Percentiles rank a stretch among this genome's conserved stretches.
These are phyloP conservation scores for Naganishia kalamii DNA, from an alignment of 768 basidiomycete species.

Conservation along the genomic window DNA sequence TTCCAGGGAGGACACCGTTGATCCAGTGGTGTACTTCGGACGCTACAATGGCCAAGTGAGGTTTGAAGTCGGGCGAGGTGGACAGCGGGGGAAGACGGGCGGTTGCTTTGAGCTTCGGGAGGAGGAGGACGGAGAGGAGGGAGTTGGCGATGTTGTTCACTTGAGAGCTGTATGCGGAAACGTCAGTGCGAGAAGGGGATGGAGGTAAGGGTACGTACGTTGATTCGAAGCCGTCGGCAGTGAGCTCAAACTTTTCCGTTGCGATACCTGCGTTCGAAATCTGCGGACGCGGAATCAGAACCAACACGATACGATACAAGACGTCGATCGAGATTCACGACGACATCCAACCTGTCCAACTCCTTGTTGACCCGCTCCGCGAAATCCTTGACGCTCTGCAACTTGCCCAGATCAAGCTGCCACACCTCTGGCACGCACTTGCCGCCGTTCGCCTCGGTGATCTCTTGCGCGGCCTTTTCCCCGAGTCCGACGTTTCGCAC, in stretches of 20 bases:
- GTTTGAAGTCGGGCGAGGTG: slow-evolving; percentile 1
- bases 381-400: slow-evolving; percentile 26
- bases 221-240: slow-evolving; percentile 23
- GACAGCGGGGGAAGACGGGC: slow-evolving; percentile 14
- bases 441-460: slow-evolving; percentile 16
- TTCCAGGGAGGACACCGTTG: slow-evolving; percentile 14
- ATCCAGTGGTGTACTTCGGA: slow-evolving; percentile 19
- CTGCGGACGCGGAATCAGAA: slow-evolving; percentile 10
- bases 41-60: slow-evolving; percentile 20
- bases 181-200: neutral
- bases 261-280: slow-evolving; percentile 25
- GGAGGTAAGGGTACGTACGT: slow-evolving; percentile 15
- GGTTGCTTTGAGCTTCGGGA: slow-evolving; percentile 23
- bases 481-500: slow-evolving; percentile 24
- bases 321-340: slow-evolving; percentile 16
- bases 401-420: slow-evolving; percentile 25
- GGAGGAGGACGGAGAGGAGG: slow-evolving; percentile 26
- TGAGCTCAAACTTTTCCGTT: neutral
- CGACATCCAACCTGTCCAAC: slow-evolving; percentile 29
- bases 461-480: slow-evolving; percentile 23
- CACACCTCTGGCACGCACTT: slow-evolving; percentile 28
- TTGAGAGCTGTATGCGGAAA: slow-evolving; percentile 19
- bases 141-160: slow-evolving; percentile 29
- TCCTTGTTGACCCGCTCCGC: slow-evolving; percentile 18
- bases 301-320: no score